Evolutionary conservation across 805 yeast genomes (phyloP).

Genomic region (Martiniozyma abietophila): DNA sequence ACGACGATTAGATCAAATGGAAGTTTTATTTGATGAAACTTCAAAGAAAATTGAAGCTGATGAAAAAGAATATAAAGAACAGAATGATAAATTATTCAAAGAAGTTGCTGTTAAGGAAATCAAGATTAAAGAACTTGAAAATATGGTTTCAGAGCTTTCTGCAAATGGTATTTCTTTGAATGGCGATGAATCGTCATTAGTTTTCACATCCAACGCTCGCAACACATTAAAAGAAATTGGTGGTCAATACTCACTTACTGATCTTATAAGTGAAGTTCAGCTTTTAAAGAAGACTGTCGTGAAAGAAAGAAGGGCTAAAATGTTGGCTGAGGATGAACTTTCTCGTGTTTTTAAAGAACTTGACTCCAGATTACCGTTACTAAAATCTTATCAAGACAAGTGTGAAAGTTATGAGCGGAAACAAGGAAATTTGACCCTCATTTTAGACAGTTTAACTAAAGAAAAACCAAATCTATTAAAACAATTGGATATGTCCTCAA

Average conservation of each 20-base stretch:
- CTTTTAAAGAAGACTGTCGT: slow-evolving; percentile 56
- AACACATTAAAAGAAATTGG: slow-evolving; percentile 34
- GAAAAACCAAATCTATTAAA: slow-evolving; percentile 27
- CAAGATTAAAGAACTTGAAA: slow-evolving; percentile 35
- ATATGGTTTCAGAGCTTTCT: slow-evolving; percentile 33
- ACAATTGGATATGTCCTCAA: slow-evolving; percentile 18
- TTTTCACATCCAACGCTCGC: too few relatives aligned
- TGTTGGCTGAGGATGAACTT: slow-evolving; percentile 59
- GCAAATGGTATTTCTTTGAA: slow-evolving; percentile 23
- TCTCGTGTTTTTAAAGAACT: slow-evolving; percentile 66
- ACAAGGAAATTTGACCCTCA: slow-evolving; percentile 42
- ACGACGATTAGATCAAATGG: slow-evolving; percentile 45
- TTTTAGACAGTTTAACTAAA: slow-evolving; percentile 43
- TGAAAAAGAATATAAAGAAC: slow-evolving; percentile 27
- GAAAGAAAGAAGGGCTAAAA: slow-evolving; percentile 63
- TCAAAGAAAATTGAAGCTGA: slow-evolving; percentile 31
- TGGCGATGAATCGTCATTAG: slow-evolving; percentile 38
- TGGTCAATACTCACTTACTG: slow-evolving; percentile 51
- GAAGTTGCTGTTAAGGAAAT: slow-evolving; percentile 29
- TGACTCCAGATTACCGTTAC: slow-evolving; percentile 68
- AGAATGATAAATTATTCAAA: slow-evolving; percentile 28
- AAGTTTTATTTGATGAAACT: slow-evolving; percentile 34
- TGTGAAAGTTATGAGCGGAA: slow-evolving; percentile 48
- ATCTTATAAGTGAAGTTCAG: slow-evolving; percentile 56
- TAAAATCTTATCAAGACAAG: slow-evolving; percentile 56